phyloP scores from a whole-genome alignment of 2,329 filamentous ascomycete genomes.

The Podosphaera leucotricha region DNA sequence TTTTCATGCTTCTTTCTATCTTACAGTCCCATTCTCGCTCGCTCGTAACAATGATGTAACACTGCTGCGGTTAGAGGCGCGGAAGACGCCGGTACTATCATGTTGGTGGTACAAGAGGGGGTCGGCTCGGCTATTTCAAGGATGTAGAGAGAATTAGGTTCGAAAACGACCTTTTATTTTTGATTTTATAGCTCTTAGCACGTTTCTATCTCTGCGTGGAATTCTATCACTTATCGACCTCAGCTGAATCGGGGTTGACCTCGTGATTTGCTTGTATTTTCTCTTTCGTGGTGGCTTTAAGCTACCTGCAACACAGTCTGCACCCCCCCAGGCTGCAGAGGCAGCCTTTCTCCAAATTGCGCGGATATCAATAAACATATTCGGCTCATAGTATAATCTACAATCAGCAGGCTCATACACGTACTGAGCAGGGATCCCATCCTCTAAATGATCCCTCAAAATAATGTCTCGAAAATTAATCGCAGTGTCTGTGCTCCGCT shows the following conservation, averaged over 20 bases:
- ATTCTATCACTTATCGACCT: conserved; percentile 2
- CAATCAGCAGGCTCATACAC: conserved; percentile 36
- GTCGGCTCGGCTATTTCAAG: neutral
- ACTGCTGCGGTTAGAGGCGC: too few species aligned
- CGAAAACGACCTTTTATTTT: neutral
- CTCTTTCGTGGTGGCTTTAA: conserved; percentile 3
- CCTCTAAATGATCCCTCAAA: conserved; percentile 12
- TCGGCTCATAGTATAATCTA: conserved; percentile 32
- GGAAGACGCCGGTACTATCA: too few species aligned
- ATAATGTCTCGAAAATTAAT: conserved; percentile 21
- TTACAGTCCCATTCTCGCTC: too few species aligned
- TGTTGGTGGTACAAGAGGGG: too few species aligned
- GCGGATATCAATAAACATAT: conserved; percentile 25
- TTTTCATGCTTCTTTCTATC: too few species aligned
- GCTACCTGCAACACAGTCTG: conserved; percentile 14
- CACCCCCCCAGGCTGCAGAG: conserved; percentile 18
- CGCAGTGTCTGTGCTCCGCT: conserved; percentile 14
- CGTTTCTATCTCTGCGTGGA: neutral
- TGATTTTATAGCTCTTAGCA: neutral
- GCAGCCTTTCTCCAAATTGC: conserved; percentile 25
- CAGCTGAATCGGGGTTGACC: conserved; percentile 4
- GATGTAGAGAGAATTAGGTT: neutral
- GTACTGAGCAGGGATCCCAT: conserved; percentile 30
- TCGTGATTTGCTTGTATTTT: conserved; percentile 3
- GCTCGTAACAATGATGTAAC: too few species aligned